Evolutionary conservation across 176 grass and related monocot genomes (phyloP).

Genomic region (Paspalum vaginatum): DNA sequence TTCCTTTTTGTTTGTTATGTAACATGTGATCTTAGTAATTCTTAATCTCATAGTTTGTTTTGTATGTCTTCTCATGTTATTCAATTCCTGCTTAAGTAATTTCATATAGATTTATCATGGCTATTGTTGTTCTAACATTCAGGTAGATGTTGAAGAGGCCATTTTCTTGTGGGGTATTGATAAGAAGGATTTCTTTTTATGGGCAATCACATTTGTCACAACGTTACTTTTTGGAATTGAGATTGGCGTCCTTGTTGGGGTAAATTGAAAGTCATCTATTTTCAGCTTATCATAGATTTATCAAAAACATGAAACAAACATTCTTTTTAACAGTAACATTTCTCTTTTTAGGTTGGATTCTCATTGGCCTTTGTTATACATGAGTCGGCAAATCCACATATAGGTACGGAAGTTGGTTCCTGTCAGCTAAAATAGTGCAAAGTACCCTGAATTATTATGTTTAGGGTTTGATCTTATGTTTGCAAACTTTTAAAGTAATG

Average conservation of each 20-base stretch:
- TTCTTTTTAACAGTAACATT: conserved; percentile 20
- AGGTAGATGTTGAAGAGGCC: conserved; percentile 93
- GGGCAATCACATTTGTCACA: conserved; percentile 76
- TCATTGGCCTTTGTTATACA: conserved; percentile 96
- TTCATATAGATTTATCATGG: conserved; percentile 20
- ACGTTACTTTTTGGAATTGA: conserved; percentile 93
- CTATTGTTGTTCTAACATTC: conserved; percentile 36
- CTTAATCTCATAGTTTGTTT: conserved; percentile 9
- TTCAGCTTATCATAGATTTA: not conserved
- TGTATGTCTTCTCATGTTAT: conserved; percentile 8
- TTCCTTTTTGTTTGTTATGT: not conserved
- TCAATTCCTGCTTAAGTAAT: conserved; percentile 20
- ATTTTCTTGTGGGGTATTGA: conserved; percentile 92
- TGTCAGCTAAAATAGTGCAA: not conserved
- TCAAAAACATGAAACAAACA: not conserved
- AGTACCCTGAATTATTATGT: not conserved
- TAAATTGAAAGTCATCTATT: conserved; percentile 40
- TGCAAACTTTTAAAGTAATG: not conserved
- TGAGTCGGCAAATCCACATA: conserved; percentile 95
- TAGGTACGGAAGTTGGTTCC: conserved; percentile 45
- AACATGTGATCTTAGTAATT: conserved; percentile 4
- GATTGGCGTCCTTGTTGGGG: conserved; percentile 93
- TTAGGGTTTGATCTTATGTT: not conserved
- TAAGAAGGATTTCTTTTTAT: conserved; percentile 95
- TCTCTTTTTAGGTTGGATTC: conserved; percentile 73